Evolutionary conservation across 768 basidiomycete species (phyloP), one percentile per base, ranked within the genome.

Genomic region (Pholiota microspora): DNA sequence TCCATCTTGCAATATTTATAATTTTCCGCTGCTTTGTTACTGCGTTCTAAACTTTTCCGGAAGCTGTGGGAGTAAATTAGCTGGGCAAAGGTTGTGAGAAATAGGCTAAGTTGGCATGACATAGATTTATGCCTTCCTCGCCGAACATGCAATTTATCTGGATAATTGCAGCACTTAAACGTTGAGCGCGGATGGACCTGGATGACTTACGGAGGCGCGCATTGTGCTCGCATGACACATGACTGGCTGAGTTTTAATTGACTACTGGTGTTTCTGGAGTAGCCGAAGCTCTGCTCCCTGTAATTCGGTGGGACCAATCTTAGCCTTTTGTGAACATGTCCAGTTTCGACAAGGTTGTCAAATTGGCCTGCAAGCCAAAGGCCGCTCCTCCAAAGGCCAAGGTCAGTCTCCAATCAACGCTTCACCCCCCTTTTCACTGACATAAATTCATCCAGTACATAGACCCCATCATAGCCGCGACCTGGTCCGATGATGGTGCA

Each of bases 351-450:
- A 92, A 98, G 79, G 86, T 90, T 66, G 90, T 98, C 62, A 97
- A 96, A 75, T 74, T 92, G 68, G 97, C 96, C 12, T 98, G 94
- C 75, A 98, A 98, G 80, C 92, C 95, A 53, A 98, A 98, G 76
- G 85, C 92, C 44, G 92, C 93, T 2, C 86, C 92, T 2, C 97
- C 97, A 58, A 99, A 99, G 74, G 74, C 93, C 59, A 99, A 99
- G 82, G 95, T 93, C 56, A 35, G 47, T 51, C 28, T 42, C 12
- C 21, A 36, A 28, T 10, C 8, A 34, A 21, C 18, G 46, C 24
- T 60, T 40, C 32, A n/a, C 53, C 23, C 47, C 56, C 38, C 51
- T 18, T 7, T 40, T 49, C 18, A 18, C 50, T 59, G 21, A 55
- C 50, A 55, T 21, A 38, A 47, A 52, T 54, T 47, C 38, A 35